Evolutionary conservation across 306 rosid genomes (phyloP), one percentile per base, ranked within the genome.

Genomic region (Castanea mollissima): DNA sequence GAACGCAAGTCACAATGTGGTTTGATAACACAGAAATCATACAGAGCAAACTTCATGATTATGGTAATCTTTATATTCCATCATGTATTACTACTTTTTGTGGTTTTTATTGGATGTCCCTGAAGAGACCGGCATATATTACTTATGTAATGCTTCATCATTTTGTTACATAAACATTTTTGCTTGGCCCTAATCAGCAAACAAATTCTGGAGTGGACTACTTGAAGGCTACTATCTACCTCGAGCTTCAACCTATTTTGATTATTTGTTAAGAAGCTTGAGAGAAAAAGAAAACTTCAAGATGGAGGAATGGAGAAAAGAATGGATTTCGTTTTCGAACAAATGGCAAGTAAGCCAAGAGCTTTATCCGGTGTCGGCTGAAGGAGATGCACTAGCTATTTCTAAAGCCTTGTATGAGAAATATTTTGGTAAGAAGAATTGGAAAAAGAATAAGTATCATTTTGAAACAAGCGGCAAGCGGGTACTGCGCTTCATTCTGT

Each of bases 1-100:
- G 96, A 82, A 92, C 97, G 0, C 99, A 92, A 82, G 93, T 94
- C 78, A 90, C 99, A 25, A 92, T 92, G 99, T 95, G 99, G 99
- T 91, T 72, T 74, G 99, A 95, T 69, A 90, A 85, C 78, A 95
- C 91, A 76, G 71, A 65, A 82, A 86, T 86, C 76, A 78, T 88
- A 25, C 97, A 89, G 84, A 92, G 99, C 94, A 63, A 72, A 83
- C 98, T 92, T 87, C 98, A 92, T 77, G 99, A 91, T 82, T 92
- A 95, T 83, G 96, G 99, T 95, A 92, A 87, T 64, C 51, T 69
- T 25, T 76, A 25, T 23, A 35, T 29, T 60, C 7, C 25, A 69
- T 49, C 63, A 59, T 63, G 20, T 46, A n/a, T 60, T 67, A 60
- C 52, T 54, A 18, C 60, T 19, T 44, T 58, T 73, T 44, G 78